Evolutionary conservation across 1,284 basidiomycete species (phyloP).

Genomic region (Volvariella surrecta): DNA sequence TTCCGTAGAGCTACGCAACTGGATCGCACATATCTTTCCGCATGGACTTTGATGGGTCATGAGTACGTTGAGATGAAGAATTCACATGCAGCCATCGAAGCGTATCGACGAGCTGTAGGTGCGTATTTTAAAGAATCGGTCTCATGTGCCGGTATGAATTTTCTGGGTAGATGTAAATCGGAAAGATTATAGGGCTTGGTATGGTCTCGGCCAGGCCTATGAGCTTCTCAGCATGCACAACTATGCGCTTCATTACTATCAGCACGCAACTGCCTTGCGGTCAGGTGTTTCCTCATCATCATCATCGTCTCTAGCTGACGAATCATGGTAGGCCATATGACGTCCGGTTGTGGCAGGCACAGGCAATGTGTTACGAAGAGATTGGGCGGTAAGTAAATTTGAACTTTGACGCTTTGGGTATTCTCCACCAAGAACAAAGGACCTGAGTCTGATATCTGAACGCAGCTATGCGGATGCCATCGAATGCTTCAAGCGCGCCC

Average conservation of each 20-base stretch:
- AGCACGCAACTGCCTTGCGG: conserved; percentile 89
- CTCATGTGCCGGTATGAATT: conserved; percentile 3
- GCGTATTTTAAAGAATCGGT: conserved; percentile 19
- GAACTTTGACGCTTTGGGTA: neutral
- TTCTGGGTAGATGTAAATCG: conserved; percentile 74
- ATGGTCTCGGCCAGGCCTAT: conserved; percentile 96
- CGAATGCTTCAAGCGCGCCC: conserved; percentile 81
- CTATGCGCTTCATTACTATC: conserved; percentile 95
- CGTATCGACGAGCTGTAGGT: conserved; percentile 94
- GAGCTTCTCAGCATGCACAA: conserved; percentile 95
- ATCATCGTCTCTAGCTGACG: conserved; percentile 2
- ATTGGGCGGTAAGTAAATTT: conserved; percentile 56
- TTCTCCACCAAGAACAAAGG: neutral
- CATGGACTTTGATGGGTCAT: conserved; percentile 99
- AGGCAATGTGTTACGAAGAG: conserved; percentile 91
- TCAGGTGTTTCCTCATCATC: conserved; percentile 24
- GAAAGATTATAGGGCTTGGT: conserved; percentile 98
- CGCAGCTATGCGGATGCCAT: conserved; percentile 76
- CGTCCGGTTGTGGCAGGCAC: conserved; percentile 91
- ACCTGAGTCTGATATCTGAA: neutral
- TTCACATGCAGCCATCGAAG: conserved; percentile 96
- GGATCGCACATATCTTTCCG: conserved; percentile 89
- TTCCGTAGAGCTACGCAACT: conserved; percentile 92
- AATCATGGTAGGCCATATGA: conserved; percentile 76
- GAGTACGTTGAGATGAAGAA: conserved; percentile 99